Conservation (phyloP, 345 rosid species). For the Eucalyptus pauciflora region DNA sequence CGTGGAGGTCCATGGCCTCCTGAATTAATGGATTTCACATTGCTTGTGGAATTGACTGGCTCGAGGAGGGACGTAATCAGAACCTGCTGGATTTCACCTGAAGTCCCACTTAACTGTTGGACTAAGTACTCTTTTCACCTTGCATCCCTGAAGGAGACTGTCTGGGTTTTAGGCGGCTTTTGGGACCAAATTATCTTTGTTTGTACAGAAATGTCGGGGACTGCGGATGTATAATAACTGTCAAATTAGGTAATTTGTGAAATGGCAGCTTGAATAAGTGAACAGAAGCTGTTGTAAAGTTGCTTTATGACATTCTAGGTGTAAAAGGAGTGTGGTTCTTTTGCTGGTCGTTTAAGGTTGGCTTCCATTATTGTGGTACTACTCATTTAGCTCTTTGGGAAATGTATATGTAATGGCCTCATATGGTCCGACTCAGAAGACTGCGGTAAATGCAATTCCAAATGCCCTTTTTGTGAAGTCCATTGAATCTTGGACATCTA, state of each 20-base stretch:
- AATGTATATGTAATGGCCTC: fast-evolving
- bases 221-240: neutral
- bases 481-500: neutral
- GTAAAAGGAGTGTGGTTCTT: neutral
- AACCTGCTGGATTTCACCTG: neutral
- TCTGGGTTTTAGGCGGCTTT: neutral
- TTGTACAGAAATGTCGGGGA: neutral
- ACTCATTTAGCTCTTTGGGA: neutral
- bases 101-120: neutral
- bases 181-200: neutral
- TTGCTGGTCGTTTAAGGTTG: neutral
- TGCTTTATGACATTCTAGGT: neutral
- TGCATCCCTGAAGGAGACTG: neutral
- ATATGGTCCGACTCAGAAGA: neutral
- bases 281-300: neutral
- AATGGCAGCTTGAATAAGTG: neutral
- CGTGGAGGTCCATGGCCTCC: neutral
- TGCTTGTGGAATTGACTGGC: neutral
- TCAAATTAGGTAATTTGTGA: neutral
- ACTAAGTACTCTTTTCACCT: neutral
- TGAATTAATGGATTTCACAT: neutral
- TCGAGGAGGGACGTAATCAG: neutral
- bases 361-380: neutral
- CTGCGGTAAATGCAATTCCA: neutral
- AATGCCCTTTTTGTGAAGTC: neutral